Base-by-base conservation (phyloP, 2,329 filamentous ascomycete species). In the Fusarium multiceps region DNA sequence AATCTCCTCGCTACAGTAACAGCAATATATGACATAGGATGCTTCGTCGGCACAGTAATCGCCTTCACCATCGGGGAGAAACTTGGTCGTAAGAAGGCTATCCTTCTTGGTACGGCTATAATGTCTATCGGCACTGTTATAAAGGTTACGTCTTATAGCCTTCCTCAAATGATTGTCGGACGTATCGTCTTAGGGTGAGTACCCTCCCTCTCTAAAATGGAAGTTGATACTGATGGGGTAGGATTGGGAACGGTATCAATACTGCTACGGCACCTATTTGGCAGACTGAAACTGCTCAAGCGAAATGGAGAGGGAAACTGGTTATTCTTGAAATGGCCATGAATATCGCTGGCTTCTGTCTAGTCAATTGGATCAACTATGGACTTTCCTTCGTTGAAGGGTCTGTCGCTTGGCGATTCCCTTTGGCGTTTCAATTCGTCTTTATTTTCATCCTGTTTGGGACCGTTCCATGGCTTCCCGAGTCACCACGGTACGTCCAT, bases 371-470 rank as follows among this genome's bases (percentile, higher is more conserved):
- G 81, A 75, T 82, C 27, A 81, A 76, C 48, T 82, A 79, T 48
- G 80, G 76, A 2, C 59, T 82, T 7, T 82, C 79, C 1, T 78
- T 78, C 54, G 55, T 65, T 4, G 23, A 77, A 77, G 40, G 65
- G 72, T 49, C 74, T 23, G 59, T 80, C 42, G 74, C 80, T 56
- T 83, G 82, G 82, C 72, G 83, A 21, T 81, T 84, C 60, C 78
- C 83, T 48, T 69, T 85, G 2, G 82, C 81, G 1, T 80, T 85
- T 59, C 82, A 85, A 59, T 77, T 83, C 23, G 54, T 84, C 25
- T 84, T 84, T 65, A 79, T 78, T 40, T 59, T 78, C 8, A 37
- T 78, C 16, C 72, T 81, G 8, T 75, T 74, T 7, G 65, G 51
- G 8, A 77, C 76, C 0, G 73, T 80, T 4, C 74, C 78, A 9